Evolutionary conservation across 2,329 filamentous ascomycete species (phyloP).

Genomic region (Emergomyces pasteurianus): DNA sequence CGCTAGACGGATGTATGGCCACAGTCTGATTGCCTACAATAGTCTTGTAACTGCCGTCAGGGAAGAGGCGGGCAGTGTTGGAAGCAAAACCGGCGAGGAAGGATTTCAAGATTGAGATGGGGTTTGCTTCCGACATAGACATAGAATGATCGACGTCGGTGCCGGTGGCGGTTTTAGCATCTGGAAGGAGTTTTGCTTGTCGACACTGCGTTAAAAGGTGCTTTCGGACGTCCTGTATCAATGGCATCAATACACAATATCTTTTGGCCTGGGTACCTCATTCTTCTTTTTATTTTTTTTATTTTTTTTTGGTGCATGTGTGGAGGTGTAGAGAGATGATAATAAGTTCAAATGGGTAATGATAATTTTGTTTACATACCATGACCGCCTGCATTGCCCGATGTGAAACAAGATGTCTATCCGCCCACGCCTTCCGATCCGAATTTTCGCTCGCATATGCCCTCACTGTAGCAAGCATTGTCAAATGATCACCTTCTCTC

Average conservation of each 20-base stretch:
- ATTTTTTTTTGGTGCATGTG: too few species aligned
- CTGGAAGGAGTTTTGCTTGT: slow-evolving; percentile 32
- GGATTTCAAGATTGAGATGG: slow-evolving; percentile 42
- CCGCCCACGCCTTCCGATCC: slow-evolving; percentile 49
- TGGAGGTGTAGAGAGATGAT: neutral
- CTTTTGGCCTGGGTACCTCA: neutral
- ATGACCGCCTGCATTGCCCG: slow-evolving; percentile 55
- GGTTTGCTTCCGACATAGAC: slow-evolving; percentile 21
- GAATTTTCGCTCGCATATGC: slow-evolving; percentile 46
- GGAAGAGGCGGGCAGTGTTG: slow-evolving; percentile 49
- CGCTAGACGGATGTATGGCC: slow-evolving; percentile 50
- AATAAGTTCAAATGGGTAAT: neutral
- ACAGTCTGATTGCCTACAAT: slow-evolving; percentile 50
- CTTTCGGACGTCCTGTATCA: slow-evolving; percentile 44
- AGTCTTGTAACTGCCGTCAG: slow-evolving; percentile 51
- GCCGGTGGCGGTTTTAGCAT: slow-evolving; percentile 13
- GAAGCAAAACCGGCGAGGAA: slow-evolving; percentile 47
- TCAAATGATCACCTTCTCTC: slow-evolving; percentile 53
- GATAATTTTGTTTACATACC: slow-evolving; percentile 22
- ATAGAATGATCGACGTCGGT: slow-evolving; percentile 3
- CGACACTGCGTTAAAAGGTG: slow-evolving; percentile 47
- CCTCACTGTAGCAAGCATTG: slow-evolving; percentile 48
- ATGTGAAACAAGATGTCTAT: slow-evolving; percentile 47
- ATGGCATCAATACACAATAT: neutral
- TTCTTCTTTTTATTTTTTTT: too few species aligned